These are phyloP conservation scores for Starmerella vitae DNA, from an alignment of 805 yeast genomes.

Conservation along the genomic window DNA sequence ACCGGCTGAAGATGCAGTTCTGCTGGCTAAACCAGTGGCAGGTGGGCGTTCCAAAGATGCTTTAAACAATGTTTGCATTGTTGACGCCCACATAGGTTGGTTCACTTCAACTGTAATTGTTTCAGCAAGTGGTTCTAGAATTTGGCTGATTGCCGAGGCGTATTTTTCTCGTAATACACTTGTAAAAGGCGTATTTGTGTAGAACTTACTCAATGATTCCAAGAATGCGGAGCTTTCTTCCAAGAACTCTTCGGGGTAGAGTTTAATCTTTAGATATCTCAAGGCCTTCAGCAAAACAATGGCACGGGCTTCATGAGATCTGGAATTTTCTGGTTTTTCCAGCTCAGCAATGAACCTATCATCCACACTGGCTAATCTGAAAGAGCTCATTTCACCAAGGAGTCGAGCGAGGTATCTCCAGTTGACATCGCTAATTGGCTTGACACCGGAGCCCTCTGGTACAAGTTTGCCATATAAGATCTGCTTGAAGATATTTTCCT, in stretches of 20 bases:
- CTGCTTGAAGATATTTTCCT: constrained; percentile 87
- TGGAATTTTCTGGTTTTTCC: constrained; percentile 55
- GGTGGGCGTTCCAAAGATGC: constrained; percentile 8
- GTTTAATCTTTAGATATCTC: constrained; percentile 65
- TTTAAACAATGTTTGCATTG: constrained; percentile 47
- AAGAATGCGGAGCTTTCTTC: constrained; percentile 91
- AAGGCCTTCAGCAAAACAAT: constrained; percentile 79
- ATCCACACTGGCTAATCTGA: constrained; percentile 72
- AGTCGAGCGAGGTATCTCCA: constrained; percentile 87
- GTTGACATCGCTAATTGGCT: constrained; percentile 72
- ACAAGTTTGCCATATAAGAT: constrained; percentile 72
- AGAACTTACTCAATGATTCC: constrained; percentile 75
- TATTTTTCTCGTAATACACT: constrained; percentile 63
- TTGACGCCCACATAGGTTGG: constrained; percentile 88
- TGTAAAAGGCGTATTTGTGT: constrained; percentile 38
- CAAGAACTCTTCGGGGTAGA: constrained; percentile 76
- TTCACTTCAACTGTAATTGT: constrained; percentile 85
- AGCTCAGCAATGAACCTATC: constrained; percentile 87
- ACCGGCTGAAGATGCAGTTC: constrained; percentile 6
- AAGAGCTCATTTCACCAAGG: constrained; percentile 79
- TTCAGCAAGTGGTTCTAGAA: constrained; percentile 72
- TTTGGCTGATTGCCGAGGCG: constrained; percentile 65
- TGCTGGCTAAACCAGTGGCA: constrained; percentile 4
- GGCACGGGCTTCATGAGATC: constrained; percentile 45
- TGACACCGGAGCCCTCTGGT: constrained; percentile 42